Evolutionary conservation across 352 stramenopile species (phyloP).

Genomic region (Phytophthora niederhauseri): DNA sequence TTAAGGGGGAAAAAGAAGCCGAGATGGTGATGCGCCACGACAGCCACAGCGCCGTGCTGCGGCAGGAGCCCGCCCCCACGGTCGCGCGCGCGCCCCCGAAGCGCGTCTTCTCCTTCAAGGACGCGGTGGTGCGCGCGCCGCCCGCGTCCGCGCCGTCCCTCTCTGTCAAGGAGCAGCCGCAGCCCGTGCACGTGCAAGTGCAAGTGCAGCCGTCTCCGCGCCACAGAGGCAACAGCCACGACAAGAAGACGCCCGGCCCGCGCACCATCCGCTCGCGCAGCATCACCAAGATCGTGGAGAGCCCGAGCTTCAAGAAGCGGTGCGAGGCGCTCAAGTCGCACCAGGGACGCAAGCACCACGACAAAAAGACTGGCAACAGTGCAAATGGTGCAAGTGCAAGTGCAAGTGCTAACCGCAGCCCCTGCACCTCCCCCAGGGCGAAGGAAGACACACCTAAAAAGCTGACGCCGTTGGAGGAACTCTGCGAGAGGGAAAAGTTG

Average conservation of each 20-base stretch:
- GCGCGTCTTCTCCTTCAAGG: slow-evolving; percentile 40
- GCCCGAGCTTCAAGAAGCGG: slow-evolving; percentile 48
- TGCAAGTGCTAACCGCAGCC: not conserved
- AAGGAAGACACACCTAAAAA: slow-evolving; percentile 24
- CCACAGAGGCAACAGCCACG: slow-evolving; percentile 2
- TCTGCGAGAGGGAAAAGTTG: slow-evolving; percentile 38
- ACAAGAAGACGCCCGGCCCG: slow-evolving; percentile 9
- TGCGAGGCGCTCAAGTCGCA: slow-evolving; percentile 45
- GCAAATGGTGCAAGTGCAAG: not conserved
- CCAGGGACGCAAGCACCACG: slow-evolving; percentile 20
- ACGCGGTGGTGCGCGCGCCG: slow-evolving; percentile 35
- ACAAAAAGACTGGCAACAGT: slow-evolving; percentile 21
- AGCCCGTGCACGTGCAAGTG: not conserved
- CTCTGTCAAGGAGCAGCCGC: not conserved
- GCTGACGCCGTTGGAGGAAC: slow-evolving; percentile 36
- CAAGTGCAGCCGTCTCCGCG: too few relatives aligned
- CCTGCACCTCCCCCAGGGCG: not conserved
- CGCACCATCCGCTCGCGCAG: slow-evolving; percentile 41
- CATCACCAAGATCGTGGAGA: slow-evolving; percentile 47
- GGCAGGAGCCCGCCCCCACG: slow-evolving; percentile 15
- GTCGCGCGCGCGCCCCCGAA: slow-evolving; percentile 14
- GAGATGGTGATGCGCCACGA: slow-evolving; percentile 35
- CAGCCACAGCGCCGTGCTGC: slow-evolving; percentile 4
- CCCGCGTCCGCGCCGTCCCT: slow-evolving; percentile 8
- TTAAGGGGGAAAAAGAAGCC: not conserved